phyloP scores from a whole-genome alignment of 1,139 yeast species.

The Suhomyces yuchorum region DNA sequence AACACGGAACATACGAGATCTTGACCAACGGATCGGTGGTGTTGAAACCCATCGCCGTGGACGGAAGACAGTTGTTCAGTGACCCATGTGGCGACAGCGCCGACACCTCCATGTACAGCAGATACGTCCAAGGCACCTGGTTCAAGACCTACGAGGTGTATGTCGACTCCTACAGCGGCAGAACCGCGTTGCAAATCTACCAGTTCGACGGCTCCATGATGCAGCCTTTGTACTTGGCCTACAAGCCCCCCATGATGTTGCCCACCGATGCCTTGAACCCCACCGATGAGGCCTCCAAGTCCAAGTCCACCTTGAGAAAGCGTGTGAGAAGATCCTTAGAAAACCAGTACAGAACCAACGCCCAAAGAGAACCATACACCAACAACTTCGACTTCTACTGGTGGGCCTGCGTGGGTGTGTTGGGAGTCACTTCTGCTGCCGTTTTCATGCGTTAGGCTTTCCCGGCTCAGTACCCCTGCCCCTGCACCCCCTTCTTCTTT shows the following conservation, averaged over 20 bases:
- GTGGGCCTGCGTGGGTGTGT: constrained; percentile 42
- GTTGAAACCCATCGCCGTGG: constrained; percentile 76
- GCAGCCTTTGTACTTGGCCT: constrained; percentile 89
- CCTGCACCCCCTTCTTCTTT: not conserved
- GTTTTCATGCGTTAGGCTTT: constrained; percentile 16
- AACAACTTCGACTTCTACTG: constrained; percentile 49
- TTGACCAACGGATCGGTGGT: constrained; percentile 65
- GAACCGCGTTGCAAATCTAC: constrained; percentile 71
- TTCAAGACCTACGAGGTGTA: constrained; percentile 60
- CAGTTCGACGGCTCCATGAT: constrained; percentile 80
- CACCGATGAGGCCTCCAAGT: constrained; percentile 51
- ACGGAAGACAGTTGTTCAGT: constrained; percentile 88
- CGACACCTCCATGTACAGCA: constrained; percentile 57
- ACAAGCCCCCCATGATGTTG: constrained; percentile 92
- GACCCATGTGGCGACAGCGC: constrained; percentile 74
- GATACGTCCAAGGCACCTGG: constrained; percentile 69
- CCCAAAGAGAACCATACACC: constrained; percentile 49
- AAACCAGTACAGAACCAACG: constrained; percentile 78
- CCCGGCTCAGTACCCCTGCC: too few relatives aligned
- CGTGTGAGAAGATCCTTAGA: constrained; percentile 72
- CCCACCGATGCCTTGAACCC: constrained; percentile 93
- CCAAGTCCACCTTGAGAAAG: constrained; percentile 43
- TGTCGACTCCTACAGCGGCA: constrained; percentile 81
- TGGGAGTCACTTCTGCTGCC: constrained; percentile 25
- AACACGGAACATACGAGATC: constrained; percentile 81